Evolutionary conservation across 306 rosid genomes (phyloP), one percentile per base, ranked within the genome.

Genomic region (Quercus rubra): DNA sequence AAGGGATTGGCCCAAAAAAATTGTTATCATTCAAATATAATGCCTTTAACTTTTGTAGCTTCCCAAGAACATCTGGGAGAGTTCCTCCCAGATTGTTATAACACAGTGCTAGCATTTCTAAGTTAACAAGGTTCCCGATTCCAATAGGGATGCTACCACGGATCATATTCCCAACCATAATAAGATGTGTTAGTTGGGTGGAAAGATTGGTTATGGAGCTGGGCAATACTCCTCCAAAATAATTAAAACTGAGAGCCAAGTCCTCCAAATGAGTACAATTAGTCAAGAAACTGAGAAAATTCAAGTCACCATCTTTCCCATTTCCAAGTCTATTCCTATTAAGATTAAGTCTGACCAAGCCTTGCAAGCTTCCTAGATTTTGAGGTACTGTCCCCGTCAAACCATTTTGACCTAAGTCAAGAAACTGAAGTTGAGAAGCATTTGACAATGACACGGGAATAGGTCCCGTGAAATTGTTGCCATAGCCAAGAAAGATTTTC

Each of bases 401-500:
- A 75, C 23, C 14, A 71, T 91, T 91, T 8, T 31, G 15, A 33
- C 46, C 11, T 2, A 89, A 77, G 35, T 89, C 90, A 80, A 89
- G 67, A 10, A 78, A 0, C 15, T 18, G 27, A n/a, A 91, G 88
- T 51, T 38, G 69, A 12, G 93, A 88, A 71, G 86, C 83, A 77
- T 88, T 89, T 73, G 78, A 55, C 46, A 88, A 55, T 1, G 93
- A 89, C 17, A 21, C 70, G 2, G 91, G 97, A 76, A 89, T 69
- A 63, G 51, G 57, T 5, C 93, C 92, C 0, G 81, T 74, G 51
- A 91, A 81, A n/a, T 51, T 27, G 73, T 87, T 89, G 61, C 63
- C 77, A 25, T 63, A 85, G 5, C 87, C 89, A 9, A 62, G 79
- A 79, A 88, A 89, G 8, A 56, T 15, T 64, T 79, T 31, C 3